Base-by-base conservation (phyloP, 371 early-diverging fungal genomes). In the Mortierella sp. region DNA sequence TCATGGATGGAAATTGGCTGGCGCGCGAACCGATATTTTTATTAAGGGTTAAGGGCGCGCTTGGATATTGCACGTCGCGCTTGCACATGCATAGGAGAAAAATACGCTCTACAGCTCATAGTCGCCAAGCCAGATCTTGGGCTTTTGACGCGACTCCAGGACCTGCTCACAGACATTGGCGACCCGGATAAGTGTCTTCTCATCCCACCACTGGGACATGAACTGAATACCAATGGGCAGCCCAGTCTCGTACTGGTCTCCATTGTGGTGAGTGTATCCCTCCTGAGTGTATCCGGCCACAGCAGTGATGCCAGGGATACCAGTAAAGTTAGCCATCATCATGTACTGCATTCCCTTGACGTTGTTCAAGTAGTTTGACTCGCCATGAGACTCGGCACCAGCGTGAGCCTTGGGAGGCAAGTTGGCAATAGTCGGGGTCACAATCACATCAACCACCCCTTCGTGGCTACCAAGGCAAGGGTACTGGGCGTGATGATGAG, bases 191-290 rank as follows among this genome's bases (percentile, higher is more conserved):
- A 93, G 77, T 22, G 89, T 65, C 50, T 88, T 91, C 79, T 94
- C 94, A 68, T 92, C 86, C 87, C 89, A 94, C 95, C 95, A 95
- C 68, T 88, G 85, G 7, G 89, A 89, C 88, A 92, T 91, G 67
- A 95, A 89, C 66, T 95, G 95, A 66, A 93, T 68, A n/a, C 91
- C 93, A 43, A 93, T 86, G 9, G 94, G 94, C 70, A 93, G 76
- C 10, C 89, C 90, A 4, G 89, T 69, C 22, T 80, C 80, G 44
- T 75, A 75, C 50, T 37, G 26, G 29, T 68, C 58, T 0, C 79
- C 79, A 47, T 77, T 63, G 52, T 19, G 3, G 34, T 77, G 74
- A 1, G 29, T n/a, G 26, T 68, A 74, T 2, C 31, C n/a, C 65
- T 83, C 73, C 41, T 72, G 48, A 26, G 89, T 73, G 67, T 88